Conservation (phyloP, 441 rosid species). For the Populus hybrid region DNA sequence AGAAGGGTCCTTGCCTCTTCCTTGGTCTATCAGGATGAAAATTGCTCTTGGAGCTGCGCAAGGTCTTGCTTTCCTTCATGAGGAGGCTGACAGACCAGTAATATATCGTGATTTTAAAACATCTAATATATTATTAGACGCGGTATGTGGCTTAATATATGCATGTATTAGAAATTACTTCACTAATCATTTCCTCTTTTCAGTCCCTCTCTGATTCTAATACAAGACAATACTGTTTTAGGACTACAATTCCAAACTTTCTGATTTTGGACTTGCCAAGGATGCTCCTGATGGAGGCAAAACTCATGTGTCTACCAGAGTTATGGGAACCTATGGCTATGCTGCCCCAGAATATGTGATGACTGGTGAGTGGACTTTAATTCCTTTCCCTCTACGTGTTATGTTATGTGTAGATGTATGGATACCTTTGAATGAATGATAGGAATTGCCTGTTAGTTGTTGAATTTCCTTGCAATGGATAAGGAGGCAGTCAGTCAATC, state of each 20-base stretch:
- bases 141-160: conserved; percentile 24
- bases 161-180: not conserved
- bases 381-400: no score
- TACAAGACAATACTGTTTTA: not conserved
- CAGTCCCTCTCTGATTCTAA: not conserved
- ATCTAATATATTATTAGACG: conserved; percentile 44
- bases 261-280: conserved; percentile 19
- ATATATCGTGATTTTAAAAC: conserved; percentile 47
- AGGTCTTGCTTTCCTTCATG: conserved; percentile 40
- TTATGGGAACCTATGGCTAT: no score
- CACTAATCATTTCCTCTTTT: not conserved
- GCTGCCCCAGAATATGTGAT: no score
- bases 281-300: no score
- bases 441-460: no score
- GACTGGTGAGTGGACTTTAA: no score
- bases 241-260: conserved; percentile 47
- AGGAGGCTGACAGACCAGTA: conserved; percentile 40
- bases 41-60: conserved; percentile 36
- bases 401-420: no score
- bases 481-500: no score
- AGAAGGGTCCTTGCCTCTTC: conserved; percentile 43
- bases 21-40: conserved; percentile 38
- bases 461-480: no score
- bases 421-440: not conserved
- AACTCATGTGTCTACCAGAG: no score